A percentile compares a stretch with the other conserved stretches of the same genome.
phyloP scores from a whole-genome alignment of 768 basidiomycete species.

The Rhodosporidiobolus sp. region DNA sequence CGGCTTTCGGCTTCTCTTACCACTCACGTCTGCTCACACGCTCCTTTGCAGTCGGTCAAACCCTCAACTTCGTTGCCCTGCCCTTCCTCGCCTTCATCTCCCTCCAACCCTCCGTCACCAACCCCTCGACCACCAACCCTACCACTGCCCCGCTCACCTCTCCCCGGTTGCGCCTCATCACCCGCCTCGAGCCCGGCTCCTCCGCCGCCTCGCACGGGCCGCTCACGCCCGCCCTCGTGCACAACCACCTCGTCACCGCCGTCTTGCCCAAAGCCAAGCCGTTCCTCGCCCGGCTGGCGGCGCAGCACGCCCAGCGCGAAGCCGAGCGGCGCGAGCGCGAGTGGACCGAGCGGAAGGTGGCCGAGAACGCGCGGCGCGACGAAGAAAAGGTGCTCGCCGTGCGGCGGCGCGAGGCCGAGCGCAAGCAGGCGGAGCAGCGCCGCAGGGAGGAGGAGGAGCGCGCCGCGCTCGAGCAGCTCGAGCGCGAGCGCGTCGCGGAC shows the following conservation, averaged over 20 bases:
- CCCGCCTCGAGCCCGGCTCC: slow-evolving; percentile 72
- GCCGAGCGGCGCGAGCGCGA: slow-evolving; percentile 65
- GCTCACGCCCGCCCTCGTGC: slow-evolving; percentile 59
- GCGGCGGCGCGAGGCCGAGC: slow-evolving; percentile 55
- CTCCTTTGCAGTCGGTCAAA: slow-evolving; percentile 46
- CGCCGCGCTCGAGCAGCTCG: slow-evolving; percentile 42
- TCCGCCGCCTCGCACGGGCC: slow-evolving; percentile 55
- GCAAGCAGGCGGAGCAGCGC: slow-evolving; percentile 46
- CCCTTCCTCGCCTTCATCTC: slow-evolving; percentile 90
- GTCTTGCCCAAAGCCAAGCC: slow-evolving; percentile 78
- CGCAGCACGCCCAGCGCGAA: slow-evolving; percentile 49
- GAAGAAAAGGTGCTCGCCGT: slow-evolving; percentile 63
- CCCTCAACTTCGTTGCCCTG: slow-evolving; percentile 76
- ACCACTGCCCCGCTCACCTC: slow-evolving; percentile 39
- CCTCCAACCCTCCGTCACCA: slow-evolving; percentile 63
- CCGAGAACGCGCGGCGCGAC: slow-evolving; percentile 64
- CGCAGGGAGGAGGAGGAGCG: slow-evolving; percentile 16
- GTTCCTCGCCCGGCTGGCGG: slow-evolving; percentile 64
- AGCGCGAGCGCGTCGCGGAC: slow-evolving; percentile 46
- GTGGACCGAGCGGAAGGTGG: slow-evolving; percentile 71
- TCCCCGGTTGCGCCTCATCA: slow-evolving; percentile 72
- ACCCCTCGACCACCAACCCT: slow-evolving; percentile 47
- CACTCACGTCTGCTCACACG: slow-evolving; percentile 32
- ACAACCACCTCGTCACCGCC: slow-evolving; percentile 64
- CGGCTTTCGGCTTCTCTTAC: slow-evolving; percentile 11